Base-by-base conservation (phyloP, 345 rosid species). In the Trapa incisa region DNA sequence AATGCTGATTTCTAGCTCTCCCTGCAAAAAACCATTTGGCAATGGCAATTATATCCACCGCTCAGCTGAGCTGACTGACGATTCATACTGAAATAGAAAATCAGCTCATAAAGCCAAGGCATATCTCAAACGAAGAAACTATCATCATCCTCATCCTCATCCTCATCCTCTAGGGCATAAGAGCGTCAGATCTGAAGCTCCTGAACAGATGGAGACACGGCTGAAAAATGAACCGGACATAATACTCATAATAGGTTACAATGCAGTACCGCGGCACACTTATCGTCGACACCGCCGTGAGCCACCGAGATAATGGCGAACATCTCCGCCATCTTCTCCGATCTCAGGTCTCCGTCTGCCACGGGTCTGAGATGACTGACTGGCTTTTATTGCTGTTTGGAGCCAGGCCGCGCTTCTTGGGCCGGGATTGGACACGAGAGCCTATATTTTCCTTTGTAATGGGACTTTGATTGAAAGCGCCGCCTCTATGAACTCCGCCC, bases 1-100 rank as follows among this genome's bases (percentile, higher is more conserved):
- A 68, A 91, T 84, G 14, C 91, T 91, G 68, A 69, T 62, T 84
- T 86, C 96, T 22, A 91, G 71, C 82, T 94, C 99, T 48, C 77
- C 96, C 99, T 89, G 87, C 68, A 65, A 65, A 60, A 76, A 67
- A 64, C 33, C 65, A 77, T 42, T 47, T 64, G 72, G 36, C 62
- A 68, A 58, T 47, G 70, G 70, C 39, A 61, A 65, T 66, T 42
- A 72, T 61, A 61, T 72, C 50, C 37, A 66, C 57, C 15, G 47
- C 58, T 58, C 9, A 52, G n/a, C 61, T 4, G 38, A 52, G n/a
- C 61, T 4, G 38, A 52, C 32, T 37, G 47, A 37, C 33, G 33
- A 48, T 13, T 52, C 35, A 15, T 35, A 67, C 43, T 50, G 61
- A 67, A 37, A 16, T 54, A n/a, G n/a, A 68, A 32, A 10, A 58